Evolutionary conservation across 2,329 filamentous ascomycete species (phyloP).

Genomic region (Colletotrichum sidae): DNA sequence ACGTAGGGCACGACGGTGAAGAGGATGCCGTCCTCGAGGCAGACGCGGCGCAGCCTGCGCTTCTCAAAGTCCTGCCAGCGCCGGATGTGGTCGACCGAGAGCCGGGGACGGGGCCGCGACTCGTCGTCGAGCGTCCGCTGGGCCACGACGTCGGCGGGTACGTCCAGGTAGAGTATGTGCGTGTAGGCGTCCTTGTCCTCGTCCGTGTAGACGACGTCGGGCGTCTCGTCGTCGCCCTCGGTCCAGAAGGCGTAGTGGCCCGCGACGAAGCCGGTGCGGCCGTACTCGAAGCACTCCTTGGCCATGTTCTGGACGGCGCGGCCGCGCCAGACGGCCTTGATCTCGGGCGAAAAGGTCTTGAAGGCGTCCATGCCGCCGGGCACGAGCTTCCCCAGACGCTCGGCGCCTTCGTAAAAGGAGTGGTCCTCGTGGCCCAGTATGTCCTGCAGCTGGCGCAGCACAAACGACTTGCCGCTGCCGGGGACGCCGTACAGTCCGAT

Average conservation of each 20-base stretch:
- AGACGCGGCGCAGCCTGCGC: constrained; percentile 54
- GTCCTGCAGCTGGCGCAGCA: constrained; percentile 54
- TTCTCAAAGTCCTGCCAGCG: constrained; percentile 63
- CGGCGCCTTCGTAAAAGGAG: constrained; percentile 64
- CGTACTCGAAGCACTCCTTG: constrained; percentile 47
- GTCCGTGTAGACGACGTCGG: constrained; percentile 52
- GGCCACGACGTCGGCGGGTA: constrained; percentile 49
- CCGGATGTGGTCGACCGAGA: constrained; percentile 51
- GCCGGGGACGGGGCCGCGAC: constrained; percentile 46
- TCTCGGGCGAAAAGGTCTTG: constrained; percentile 47
- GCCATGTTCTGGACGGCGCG: constrained; percentile 59
- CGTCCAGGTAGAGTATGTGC: constrained; percentile 69
- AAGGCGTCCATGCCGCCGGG: constrained; percentile 63
- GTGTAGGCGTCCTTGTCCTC: constrained; percentile 62
- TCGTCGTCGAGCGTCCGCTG: constrained; percentile 53
- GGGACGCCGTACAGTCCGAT: constrained; percentile 67
- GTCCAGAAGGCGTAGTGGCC: constrained; percentile 69
- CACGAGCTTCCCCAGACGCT: constrained; percentile 55
- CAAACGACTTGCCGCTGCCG: constrained; percentile 63
- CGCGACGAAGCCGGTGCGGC: constrained; percentile 59
- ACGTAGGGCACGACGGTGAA: constrained; percentile 49
- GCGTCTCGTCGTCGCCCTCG: constrained; percentile 44
- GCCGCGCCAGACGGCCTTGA: constrained; percentile 54
- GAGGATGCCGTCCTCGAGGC: constrained; percentile 57
- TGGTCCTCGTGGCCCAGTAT: constrained; percentile 50